Percentiles rank a stretch among this genome's conserved stretches.
phyloP scores from a whole-genome alignment of 805 yeast genomes.

The Candida easanensis region DNA sequence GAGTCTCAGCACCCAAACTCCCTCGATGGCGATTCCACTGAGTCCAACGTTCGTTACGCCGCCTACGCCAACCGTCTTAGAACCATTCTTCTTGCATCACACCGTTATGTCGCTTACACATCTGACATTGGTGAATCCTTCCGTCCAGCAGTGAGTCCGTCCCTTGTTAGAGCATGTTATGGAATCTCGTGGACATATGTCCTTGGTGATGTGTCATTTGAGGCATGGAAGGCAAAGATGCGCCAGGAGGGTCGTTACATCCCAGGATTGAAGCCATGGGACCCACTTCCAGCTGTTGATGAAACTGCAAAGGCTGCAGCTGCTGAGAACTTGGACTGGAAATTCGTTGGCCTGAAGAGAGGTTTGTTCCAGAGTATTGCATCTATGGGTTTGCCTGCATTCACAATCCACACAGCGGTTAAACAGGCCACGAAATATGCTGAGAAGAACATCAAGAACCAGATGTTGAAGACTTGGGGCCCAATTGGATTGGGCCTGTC shows the following conservation, averaged over 20 bases:
- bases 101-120: slow-evolving; percentile 81
- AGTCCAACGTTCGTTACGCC: slow-evolving; percentile 63
- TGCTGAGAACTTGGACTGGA: slow-evolving; percentile 58
- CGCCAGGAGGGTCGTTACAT: slow-evolving; percentile 61
- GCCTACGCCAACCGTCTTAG: slow-evolving; percentile 77
- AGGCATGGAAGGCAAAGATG: slow-evolving; percentile 69
- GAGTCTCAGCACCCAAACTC: slow-evolving; percentile 18
- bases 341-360: slow-evolving; percentile 59
- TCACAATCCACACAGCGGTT: slow-evolving; percentile 77
- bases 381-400: slow-evolving; percentile 84
- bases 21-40: slow-evolving; percentile 37
- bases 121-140: slow-evolving; percentile 86
- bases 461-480: slow-evolving; percentile 56
- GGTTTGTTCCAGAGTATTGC: slow-evolving; percentile 82
- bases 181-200: slow-evolving; percentile 76
- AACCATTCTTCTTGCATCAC: slow-evolving; percentile 69
- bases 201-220: slow-evolving; percentile 70
- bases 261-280: slow-evolving; percentile 70
- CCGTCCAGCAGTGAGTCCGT: slow-evolving; percentile 76
- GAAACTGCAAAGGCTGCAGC: slow-evolving; percentile 34
- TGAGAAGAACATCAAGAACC: slow-evolving; percentile 48
- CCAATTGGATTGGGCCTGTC: slow-evolving; percentile 79
- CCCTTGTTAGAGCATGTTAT: slow-evolving; percentile 61
- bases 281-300: slow-evolving; percentile 41
- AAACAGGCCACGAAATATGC: slow-evolving; percentile 63